Percentiles rank a stretch among this genome's conserved stretches.
Conservation (phyloP, 805 yeast species). For the Hanseniaspora occidentalis region DNA sequence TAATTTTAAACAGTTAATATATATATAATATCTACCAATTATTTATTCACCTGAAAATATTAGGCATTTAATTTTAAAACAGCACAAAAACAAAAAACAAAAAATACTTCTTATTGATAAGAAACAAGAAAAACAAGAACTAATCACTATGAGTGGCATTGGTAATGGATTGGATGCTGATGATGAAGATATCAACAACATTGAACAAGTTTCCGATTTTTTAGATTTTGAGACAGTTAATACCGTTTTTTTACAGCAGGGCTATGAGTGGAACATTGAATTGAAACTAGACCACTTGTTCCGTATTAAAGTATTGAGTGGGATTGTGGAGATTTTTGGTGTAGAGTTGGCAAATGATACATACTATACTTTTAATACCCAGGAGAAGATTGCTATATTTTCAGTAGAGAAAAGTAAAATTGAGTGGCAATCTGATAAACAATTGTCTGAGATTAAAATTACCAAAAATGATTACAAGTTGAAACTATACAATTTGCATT, state of each 20-base stretch:
- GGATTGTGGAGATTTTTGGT: conserved; percentile 85
- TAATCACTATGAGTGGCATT: not conserved
- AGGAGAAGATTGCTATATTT: conserved; percentile 37
- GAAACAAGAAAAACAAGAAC: not conserved
- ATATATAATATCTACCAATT: no score
- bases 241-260: conserved; percentile 12
- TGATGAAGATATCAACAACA: not conserved
- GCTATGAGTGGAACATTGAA: conserved; percentile 23
- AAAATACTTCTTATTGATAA: no score
- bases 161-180: not conserved
- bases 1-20: no score
- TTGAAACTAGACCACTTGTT: conserved; percentile 29
- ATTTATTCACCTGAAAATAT: no score
- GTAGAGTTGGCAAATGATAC: conserved; percentile 74
- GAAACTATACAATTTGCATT: conserved; percentile 57
- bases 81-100: not conserved
- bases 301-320: conserved; percentile 32
- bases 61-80: no score
- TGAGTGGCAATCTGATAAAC: conserved; percentile 29
- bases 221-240: conserved; percentile 10
- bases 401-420: conserved; percentile 57
- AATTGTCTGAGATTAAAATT: conserved; percentile 7
- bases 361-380: conserved; percentile 44
- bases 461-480: conserved; percentile 41
- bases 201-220: not conserved